A percentile compares a stretch with the other conserved stretches of the same genome.
These are phyloP conservation scores for Anethum foeniculum DNA, from an alignment of 140 eudicot genomes.

Conservation along the genomic window DNA sequence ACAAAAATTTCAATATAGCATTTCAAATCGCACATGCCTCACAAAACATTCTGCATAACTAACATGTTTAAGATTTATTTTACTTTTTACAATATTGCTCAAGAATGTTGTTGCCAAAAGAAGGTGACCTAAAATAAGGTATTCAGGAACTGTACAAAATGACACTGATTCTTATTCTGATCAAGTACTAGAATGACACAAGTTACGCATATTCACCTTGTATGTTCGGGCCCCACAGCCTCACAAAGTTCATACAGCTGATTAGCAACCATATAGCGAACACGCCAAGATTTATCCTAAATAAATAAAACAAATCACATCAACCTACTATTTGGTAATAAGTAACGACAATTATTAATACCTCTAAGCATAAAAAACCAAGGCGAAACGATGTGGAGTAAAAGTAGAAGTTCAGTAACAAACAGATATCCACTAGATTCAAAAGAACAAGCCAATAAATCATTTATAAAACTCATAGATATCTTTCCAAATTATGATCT, in stretches of 20 bases:
- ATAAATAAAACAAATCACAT: conserved; percentile 6
- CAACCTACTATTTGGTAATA: background rate
- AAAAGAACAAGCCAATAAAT: background rate
- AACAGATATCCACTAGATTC: background rate
- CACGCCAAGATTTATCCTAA: conserved; percentile 99
- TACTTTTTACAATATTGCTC: background rate
- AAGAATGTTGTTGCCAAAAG: background rate
- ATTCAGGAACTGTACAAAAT: background rate
- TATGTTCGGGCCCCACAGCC: conserved; percentile 96
- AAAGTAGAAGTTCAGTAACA: background rate
- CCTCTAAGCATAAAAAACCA: background rate
- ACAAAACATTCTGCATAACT: background rate
- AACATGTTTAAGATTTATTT: background rate
- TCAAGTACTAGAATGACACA: background rate
- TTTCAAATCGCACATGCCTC: background rate
- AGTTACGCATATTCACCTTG: conserved; percentile 34
- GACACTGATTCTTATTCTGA: background rate
- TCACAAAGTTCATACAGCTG: conserved; percentile 90
- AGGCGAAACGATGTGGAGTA: background rate
- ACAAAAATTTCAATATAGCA: background rate
- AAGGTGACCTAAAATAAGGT: background rate
- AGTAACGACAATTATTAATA: background rate
- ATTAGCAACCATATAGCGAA: conserved; percentile 96
- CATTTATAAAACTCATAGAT: background rate
- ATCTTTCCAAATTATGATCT: background rate